Evolutionary conservation across 176 grass and related monocot species (phyloP).

Genomic region (Oryza officinalis): DNA sequence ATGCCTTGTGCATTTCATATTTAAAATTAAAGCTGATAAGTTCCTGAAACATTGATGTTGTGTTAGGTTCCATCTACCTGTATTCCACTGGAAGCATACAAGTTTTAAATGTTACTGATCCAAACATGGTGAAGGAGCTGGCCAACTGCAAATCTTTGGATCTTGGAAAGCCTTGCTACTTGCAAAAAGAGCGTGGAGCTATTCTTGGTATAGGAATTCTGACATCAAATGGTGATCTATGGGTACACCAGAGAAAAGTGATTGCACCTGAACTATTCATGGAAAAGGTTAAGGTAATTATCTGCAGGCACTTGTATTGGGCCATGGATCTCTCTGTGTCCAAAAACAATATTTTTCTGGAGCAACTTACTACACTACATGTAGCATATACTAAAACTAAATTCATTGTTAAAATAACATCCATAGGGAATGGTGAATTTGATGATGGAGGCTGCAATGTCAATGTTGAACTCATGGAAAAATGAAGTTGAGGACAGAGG

Average conservation of each 20-base stretch:
- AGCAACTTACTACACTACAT: neutral
- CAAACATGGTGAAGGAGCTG: slow-evolving; percentile 68
- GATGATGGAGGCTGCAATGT: slow-evolving; percentile 47
- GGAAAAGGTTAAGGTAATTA: slow-evolving; percentile 82
- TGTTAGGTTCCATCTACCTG: slow-evolving; percentile 58
- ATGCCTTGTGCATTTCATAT: neutral
- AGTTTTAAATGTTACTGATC: slow-evolving; percentile 48
- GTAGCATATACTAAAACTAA: neutral
- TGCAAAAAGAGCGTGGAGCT: slow-evolving; percentile 59
- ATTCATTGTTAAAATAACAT: slow-evolving; percentile 12
- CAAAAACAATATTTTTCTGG: neutral
- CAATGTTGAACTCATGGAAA: slow-evolving; percentile 58
- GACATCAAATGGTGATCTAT: slow-evolving; percentile 59
- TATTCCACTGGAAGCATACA: slow-evolving; percentile 69
- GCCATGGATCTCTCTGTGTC: neutral
- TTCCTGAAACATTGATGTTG: slow-evolving; percentile 8
- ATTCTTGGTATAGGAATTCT: slow-evolving; percentile 75
- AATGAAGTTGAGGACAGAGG: slow-evolving; percentile 41
- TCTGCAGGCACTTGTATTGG: neutral
- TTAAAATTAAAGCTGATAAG: neutral
- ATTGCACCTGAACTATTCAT: slow-evolving; percentile 85
- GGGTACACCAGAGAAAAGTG: slow-evolving; percentile 75
- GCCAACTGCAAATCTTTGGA: slow-evolving; percentile 65
- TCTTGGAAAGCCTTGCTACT: slow-evolving; percentile 56
- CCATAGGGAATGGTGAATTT: slow-evolving; percentile 64